Evolutionary conservation across 176 grass and related monocot genomes (phyloP).

Genomic region (barley (Hordeum vulgare)): DNA sequence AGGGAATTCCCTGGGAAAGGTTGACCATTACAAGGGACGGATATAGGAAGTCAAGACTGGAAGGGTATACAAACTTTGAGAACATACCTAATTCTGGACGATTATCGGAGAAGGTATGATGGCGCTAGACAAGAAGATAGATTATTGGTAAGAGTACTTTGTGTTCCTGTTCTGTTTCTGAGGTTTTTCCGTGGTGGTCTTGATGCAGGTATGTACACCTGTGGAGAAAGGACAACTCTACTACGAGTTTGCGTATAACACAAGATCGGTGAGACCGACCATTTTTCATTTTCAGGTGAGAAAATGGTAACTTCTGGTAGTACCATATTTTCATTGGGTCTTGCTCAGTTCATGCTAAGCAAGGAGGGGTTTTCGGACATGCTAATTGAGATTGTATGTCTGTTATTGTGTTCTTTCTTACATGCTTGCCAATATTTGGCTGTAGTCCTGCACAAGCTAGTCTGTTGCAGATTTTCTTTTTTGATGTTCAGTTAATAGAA

Average conservation of each 20-base stretch:
- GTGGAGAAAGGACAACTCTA: constrained; percentile 51
- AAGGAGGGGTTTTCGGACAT: neutral
- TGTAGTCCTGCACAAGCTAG: neutral
- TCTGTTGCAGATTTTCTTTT: neutral
- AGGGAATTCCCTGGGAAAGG: constrained; percentile 74
- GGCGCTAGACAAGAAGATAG: neutral
- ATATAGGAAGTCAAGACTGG: constrained; percentile 41
- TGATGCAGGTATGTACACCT: constrained; percentile 46
- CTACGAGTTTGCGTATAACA: constrained; percentile 73
- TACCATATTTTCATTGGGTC: neutral
- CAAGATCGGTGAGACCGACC: constrained; percentile 62
- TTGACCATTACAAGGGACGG: constrained; percentile 39
- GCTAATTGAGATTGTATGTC: neutral
- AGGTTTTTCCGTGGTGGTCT: neutral
- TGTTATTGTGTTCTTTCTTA: neutral
- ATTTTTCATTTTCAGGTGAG: constrained; percentile 92
- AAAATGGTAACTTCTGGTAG: neutral
- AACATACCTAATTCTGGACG: constrained; percentile 66
- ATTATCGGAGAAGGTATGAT: constrained; percentile 51
- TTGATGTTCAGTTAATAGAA: neutral
- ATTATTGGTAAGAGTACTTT: neutral
- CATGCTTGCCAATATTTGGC: neutral
- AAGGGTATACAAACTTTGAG: constrained; percentile 71
- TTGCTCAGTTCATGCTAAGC: neutral
- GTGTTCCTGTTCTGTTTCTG: neutral